A percentile compares a stretch with the other conserved stretches of the same genome.
Conservation (phyloP, 306 rosid species). For the Astragalus glycyphyllos region DNA sequence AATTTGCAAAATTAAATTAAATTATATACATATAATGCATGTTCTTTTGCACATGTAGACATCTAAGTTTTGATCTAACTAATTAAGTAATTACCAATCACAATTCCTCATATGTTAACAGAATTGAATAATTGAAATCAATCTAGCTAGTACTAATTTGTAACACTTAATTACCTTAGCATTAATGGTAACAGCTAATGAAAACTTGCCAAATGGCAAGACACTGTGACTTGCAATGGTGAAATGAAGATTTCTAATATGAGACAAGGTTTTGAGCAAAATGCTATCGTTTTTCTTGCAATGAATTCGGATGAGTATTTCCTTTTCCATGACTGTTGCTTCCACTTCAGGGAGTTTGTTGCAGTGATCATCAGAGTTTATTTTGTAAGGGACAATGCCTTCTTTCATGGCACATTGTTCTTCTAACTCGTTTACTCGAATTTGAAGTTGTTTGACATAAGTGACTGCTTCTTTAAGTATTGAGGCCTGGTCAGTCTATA, state of each 20-base stretch:
- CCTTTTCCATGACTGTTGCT: conserved; percentile 25
- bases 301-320: conserved; percentile 31
- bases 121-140: background rate
- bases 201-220: conserved; percentile 33
- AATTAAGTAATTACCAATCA: background rate
- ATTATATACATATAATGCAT: too few species aligned
- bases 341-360: conserved; percentile 23
- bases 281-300: background rate
- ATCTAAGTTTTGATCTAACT: too few species aligned
- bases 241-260: conserved; percentile 26
- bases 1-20: conserved; percentile 12
- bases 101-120: background rate
- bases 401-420: background rate
- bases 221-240: conserved; percentile 14
- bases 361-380: background rate
- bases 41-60: too few species aligned
- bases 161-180: conserved; percentile 22
- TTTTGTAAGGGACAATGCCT: background rate
- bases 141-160: background rate
- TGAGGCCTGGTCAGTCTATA: conserved; percentile 37
- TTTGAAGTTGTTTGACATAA: conserved; percentile 38
- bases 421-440: conserved; percentile 17
- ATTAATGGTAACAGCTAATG: conserved; percentile 25
- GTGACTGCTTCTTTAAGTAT: conserved; percentile 25
- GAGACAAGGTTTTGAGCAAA: conserved; percentile 18